A percentile compares a stretch with the other conserved stretches of the same genome.
phyloP scores from a whole-genome alignment of 352 stramenopile genomes.

The Phytophthora hibernalis region DNA sequence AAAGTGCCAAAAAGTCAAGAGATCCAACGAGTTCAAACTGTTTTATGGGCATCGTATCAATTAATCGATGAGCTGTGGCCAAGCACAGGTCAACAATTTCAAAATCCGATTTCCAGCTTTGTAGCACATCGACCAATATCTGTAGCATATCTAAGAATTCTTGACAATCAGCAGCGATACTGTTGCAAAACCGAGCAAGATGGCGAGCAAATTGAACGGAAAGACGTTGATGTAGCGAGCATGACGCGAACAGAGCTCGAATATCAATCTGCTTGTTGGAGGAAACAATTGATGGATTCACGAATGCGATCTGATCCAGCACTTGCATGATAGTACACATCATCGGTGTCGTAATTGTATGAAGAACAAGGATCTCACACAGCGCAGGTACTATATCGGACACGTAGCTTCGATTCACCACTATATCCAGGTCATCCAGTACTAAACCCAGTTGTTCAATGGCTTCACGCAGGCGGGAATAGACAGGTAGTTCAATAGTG shows the following conservation, averaged over 20 bases:
- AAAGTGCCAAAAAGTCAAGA: conserved; percentile 16
- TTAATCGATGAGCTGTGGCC: conserved; percentile 5
- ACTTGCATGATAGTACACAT: conserved; percentile 36
- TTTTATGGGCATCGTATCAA: background rate
- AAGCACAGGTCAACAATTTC: conserved; percentile 29
- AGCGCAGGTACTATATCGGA: conserved; percentile 25
- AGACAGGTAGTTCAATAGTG: conserved; percentile 17
- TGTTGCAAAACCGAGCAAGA: conserved; percentile 29
- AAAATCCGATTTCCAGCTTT: conserved; percentile 29
- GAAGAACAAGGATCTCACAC: conserved; percentile 31
- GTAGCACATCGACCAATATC: conserved; percentile 27
- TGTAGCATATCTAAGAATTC: conserved; percentile 7
- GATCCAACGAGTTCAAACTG: background rate
- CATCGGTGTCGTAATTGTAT: conserved; percentile 27
- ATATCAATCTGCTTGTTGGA: conserved; percentile 19
- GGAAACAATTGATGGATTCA: conserved; percentile 26
- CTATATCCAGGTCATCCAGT: conserved; percentile 29
- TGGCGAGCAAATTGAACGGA: conserved; percentile 29
- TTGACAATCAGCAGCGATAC: conserved; percentile 13
- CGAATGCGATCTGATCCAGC: conserved; percentile 35
- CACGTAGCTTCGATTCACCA: conserved; percentile 21
- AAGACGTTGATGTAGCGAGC: conserved; percentile 27
- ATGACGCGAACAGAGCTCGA: conserved; percentile 30
- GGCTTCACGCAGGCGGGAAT: conserved; percentile 21
- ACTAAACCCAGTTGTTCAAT: conserved; percentile 31